These are phyloP conservation scores for Cystofilobasidium capitatum DNA, from an alignment of 768 basidiomycete genomes.

Conservation along the genomic window DNA sequence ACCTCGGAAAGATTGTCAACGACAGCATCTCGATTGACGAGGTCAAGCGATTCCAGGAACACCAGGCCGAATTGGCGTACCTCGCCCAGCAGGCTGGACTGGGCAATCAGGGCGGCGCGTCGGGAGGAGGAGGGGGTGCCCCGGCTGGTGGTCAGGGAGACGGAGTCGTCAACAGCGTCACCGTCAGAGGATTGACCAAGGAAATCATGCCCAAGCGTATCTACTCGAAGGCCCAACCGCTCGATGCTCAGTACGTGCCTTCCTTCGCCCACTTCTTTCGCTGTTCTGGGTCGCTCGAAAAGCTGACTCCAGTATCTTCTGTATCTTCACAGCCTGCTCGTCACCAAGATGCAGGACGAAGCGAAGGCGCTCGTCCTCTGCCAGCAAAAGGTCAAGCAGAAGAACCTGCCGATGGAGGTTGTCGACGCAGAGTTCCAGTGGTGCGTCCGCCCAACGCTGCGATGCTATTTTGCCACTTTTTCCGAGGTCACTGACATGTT, in stretches of 20 bases:
- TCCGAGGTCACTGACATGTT: background rate
- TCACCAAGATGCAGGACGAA: conserved; percentile 81
- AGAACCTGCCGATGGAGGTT: conserved; percentile 96
- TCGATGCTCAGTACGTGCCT: conserved; percentile 64
- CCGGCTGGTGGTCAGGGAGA: conserved; percentile 42
- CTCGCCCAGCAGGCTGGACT: conserved; percentile 43
- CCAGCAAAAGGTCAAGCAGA: conserved; percentile 80
- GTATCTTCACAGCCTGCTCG: conserved; percentile 50
- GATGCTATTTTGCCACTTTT: background rate
- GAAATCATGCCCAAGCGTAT: conserved; percentile 97
- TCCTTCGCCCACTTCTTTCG: background rate
- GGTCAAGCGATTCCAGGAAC: conserved; percentile 80
- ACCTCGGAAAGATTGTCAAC: conserved; percentile 75
- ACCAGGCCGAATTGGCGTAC: conserved; percentile 53
- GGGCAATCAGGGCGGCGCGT: conserved; percentile 44
- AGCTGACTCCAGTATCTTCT: background rate
- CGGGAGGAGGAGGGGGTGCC: conserved; percentile 42
- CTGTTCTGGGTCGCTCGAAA: background rate
- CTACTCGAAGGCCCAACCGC: conserved; percentile 70
- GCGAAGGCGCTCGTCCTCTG: conserved; percentile 79
- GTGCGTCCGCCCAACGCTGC: conserved; percentile 44
- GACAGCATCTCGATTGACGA: conserved; percentile 81
- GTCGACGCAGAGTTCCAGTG: conserved; percentile 98
- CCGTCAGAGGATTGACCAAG: conserved; percentile 52
- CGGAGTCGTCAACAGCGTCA: conserved; percentile 34